Evolutionary conservation across 192 early-diverging fungal genomes (phyloP).

Genomic region (Coemansia sp.): DNA sequence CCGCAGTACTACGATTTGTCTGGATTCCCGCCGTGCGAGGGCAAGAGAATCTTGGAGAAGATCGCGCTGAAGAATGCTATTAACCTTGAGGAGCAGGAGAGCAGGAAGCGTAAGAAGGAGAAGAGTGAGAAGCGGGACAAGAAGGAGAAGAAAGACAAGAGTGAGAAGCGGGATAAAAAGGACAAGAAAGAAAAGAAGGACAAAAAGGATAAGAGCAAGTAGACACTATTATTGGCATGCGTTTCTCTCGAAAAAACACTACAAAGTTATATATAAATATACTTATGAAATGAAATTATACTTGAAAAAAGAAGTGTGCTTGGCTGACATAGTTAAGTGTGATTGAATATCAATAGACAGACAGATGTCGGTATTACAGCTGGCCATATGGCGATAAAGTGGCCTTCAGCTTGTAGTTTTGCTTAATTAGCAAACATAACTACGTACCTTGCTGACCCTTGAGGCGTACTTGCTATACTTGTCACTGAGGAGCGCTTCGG

Average conservation of each 20-base stretch:
- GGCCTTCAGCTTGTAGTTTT: background rate
- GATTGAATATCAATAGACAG: background rate
- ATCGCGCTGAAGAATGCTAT: constrained; percentile 62
- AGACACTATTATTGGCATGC: background rate
- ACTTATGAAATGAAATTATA: background rate
- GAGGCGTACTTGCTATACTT: background rate
- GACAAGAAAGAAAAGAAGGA: constrained; percentile 39
- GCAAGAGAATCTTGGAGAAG: constrained; percentile 80
- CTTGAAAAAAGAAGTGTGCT: background rate
- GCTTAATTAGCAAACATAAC: background rate
- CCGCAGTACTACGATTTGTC: constrained; percentile 91
- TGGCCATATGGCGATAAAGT: background rate
- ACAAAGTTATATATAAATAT: background rate
- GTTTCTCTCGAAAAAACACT: too few species aligned
- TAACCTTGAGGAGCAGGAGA: constrained; percentile 48
- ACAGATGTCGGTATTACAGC: background rate
- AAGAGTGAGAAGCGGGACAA: constrained; percentile 30
- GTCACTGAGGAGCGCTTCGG: background rate
- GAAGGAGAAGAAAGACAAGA: constrained; percentile 35
- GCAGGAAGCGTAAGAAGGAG: constrained; percentile 57
- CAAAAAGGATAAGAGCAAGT: constrained; percentile 19
- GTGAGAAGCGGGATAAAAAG: constrained; percentile 57
- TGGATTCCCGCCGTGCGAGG: constrained; percentile 92
- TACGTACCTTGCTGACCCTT: background rate
- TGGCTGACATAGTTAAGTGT: background rate